Base-by-base conservation (phyloP, 2,329 filamentous ascomycete species). In the Tympanopsis confertula region DNA sequence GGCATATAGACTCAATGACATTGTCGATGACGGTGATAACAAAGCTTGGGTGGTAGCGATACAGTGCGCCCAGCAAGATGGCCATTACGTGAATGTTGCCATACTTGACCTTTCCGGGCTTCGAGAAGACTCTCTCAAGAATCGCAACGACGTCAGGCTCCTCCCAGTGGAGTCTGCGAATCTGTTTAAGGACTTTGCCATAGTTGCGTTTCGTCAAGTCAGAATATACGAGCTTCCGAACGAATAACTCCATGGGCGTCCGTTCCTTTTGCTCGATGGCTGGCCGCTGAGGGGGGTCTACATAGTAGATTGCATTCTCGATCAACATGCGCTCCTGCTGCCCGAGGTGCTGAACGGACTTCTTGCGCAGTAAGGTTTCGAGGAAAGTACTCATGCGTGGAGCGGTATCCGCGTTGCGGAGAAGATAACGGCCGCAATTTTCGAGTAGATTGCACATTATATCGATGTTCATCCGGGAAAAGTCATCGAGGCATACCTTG, bases 381-480 rank as follows among this genome's bases (percentile, higher is more conserved):
- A 98, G 62, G 55, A 98, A 98, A 1, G 86, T 89, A 1, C 71
- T 67, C 91, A 96, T 98, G 32, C 91, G 79, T 5, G 89, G 89
- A 7, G 85, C 81, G 0, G 91, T 96, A 44, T 96, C 88, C 0
- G 86, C 81, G 47, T 91, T 96, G 36, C 89, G 85, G 41, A 98
- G 71, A 17, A 98, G 67, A 58, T 95, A 98, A 14, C 91, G 78
- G 32, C 91, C 91, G 52, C 93, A 98, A 45, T 96, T 96, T 56
- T 98, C 91, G 17, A 98, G 70, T 19, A 96, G 68, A 51, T 93
- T 94, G 51, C 88, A 93, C 45, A 98, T 89, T 48, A 98, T 95
- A 57, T 98, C 93, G 44, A 98, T 95, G 52, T 98, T 98, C 84
- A 95, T 95, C 43, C 89, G 77, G 2, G 91, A 95, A 53, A 98